Evolutionary conservation across 2,329 filamentous ascomycete species (phyloP), one percentile per base, ranked within the genome.

Genomic region (Trichophyton verrucosum): DNA sequence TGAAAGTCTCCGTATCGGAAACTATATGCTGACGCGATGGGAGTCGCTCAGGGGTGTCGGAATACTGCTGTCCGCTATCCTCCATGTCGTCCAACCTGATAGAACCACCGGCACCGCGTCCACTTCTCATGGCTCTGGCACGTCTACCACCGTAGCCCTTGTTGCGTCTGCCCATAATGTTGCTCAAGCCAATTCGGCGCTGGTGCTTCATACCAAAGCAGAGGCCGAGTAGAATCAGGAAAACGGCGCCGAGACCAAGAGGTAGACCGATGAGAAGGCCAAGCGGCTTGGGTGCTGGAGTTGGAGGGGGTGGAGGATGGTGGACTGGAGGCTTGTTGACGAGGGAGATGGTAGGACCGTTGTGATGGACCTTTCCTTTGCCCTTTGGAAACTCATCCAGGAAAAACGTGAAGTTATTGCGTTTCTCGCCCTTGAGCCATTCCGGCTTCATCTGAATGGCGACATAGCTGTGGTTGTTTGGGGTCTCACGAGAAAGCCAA

Each of bases 221-320:
- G 17, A 77, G 63, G 2, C 71, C 73, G n/a, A 69, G 61, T 13
- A 74, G 64, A 38, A 77, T 70, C 15, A 73, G 38, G 15, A 73
- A 57, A 17, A 77, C 64, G 57, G 73, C 69, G 20, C 68, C 70
- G 7, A 78, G 65, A 13, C 68, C 69, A 22, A 77, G 66, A 0
- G 76, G 76, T 5, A 78, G 64, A 15, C 76, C 76, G 57, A 77
- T 71, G 57, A 69, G 66, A n/a, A 78, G 66, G 7, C 71, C 74
- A 2, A 71, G 57, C 49, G 72, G 74, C 46, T 68, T 71, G 44
- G 65, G 66, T 22, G 66, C 66, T 9, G 65, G 64, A 11, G 65
- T 64, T 22, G 63, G 65, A 3, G 71, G 70, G 0, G 72, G 69
- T 22, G 73, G 69, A 40, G 67, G 64, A 63, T 71, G 70, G 63